Conservation (phyloP, 768 basidiomycete genomes). For the Crassisporium funariophilum region DNA sequence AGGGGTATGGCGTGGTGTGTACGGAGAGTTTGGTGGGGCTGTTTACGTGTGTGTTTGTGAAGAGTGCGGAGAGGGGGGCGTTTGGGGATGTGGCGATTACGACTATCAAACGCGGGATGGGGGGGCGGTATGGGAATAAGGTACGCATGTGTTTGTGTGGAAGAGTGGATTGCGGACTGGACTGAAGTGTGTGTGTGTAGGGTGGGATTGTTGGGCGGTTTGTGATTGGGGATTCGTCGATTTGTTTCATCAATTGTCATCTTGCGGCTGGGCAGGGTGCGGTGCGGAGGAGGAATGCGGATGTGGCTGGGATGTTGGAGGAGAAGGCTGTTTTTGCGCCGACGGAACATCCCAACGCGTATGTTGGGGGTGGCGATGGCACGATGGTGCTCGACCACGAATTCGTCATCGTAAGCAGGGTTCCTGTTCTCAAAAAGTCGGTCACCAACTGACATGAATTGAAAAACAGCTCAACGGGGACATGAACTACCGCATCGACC, state of each 20-base stretch:
- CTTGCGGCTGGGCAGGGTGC: slow-evolving; percentile 93
- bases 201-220: slow-evolving; percentile 91
- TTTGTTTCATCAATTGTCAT: slow-evolving; percentile 97
- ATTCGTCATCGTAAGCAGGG: slow-evolving; percentile 79
- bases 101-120: slow-evolving; percentile 90
- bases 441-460: slow-evolving; percentile 5
- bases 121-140: slow-evolving; percentile 94
- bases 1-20: slow-evolving; percentile 74
- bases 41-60: slow-evolving; percentile 77
- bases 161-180: background rate
- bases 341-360: slow-evolving; percentile 61
- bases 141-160: slow-evolving; percentile 39
- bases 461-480: slow-evolving; percentile 77
- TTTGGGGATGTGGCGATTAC: slow-evolving; percentile 75
- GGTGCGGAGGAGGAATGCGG: slow-evolving; percentile 80
- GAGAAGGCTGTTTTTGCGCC: slow-evolving; percentile 69
- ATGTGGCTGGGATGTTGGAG: slow-evolving; percentile 86
- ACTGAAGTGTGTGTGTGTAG: slow-evolving; percentile 40
- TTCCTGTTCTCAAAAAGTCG: background rate
- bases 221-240: slow-evolving; percentile 86
- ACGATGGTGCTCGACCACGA: slow-evolving; percentile 95
- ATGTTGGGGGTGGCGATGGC: slow-evolving; percentile 90
- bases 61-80: slow-evolving; percentile 58
- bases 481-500: slow-evolving; percentile 97
- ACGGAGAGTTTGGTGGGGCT: slow-evolving; percentile 91